Percentiles rank a stretch among this genome's conserved stretches.
Conservation (phyloP, 306 rosid genomes). For the Senna siamea region DNA sequence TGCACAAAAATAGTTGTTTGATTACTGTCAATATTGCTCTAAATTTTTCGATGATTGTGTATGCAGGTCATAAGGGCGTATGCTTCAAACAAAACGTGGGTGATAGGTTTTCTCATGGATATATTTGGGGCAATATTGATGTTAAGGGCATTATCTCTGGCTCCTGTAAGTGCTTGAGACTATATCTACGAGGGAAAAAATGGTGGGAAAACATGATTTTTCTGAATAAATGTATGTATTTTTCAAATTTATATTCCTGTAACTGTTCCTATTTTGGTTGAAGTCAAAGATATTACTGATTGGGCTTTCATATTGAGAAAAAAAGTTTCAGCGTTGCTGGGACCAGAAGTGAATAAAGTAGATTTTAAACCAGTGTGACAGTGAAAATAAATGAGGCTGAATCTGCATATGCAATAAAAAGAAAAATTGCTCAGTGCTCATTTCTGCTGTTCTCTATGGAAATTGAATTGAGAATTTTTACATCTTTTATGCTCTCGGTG, state of each 20-base stretch:
- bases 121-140: constrained; percentile 87
- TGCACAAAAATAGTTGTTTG: constrained; percentile 37
- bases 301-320: not conserved
- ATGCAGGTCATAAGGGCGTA: constrained; percentile 87
- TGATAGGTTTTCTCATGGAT: constrained; percentile 90
- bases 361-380: not conserved
- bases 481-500: not conserved
- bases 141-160: constrained; percentile 90
- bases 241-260: not conserved
- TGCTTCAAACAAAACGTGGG: constrained; percentile 82
- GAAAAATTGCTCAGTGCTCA: not conserved
- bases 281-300: not conserved
- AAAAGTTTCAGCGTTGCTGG: not conserved
- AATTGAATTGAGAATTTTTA: not conserved
- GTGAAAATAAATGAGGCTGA: not conserved
- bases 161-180: constrained; percentile 75
- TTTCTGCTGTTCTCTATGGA: not conserved
- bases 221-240: not conserved
- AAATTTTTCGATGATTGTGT: constrained; percentile 28
- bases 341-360: not conserved
- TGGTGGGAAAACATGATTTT: not conserved
- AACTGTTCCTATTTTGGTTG: not conserved
- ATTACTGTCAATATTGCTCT: constrained; percentile 15
- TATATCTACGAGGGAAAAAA: not conserved
- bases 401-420: not conserved